Evolutionary conservation across 495 filamentous ascomycete genomes (phyloP), one percentile per base, ranked within the genome.

Genomic region (Hypoxylon lenormandii): DNA sequence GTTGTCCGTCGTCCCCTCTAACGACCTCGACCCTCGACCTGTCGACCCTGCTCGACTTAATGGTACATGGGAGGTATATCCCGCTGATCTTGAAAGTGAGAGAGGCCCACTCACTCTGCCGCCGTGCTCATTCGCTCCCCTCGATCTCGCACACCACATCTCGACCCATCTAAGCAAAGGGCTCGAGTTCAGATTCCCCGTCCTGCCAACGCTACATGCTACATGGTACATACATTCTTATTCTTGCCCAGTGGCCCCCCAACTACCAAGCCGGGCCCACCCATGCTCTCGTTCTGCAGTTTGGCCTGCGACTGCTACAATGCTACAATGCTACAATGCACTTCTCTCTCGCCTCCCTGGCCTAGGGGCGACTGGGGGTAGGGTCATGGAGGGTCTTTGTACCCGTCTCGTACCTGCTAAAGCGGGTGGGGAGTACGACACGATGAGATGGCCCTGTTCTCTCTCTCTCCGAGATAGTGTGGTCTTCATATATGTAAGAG

Each of bases 321-420:
- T 64, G 50, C 47, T 62, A 53, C 58, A n/a, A n/a, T n/a, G n/a
- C n/a, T n/a, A n/a, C n/a, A n/a, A 52, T 64, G 55, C 64, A 69
- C 43, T 65, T 68, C 63, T 72, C 69, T 68, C 63, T 72, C 69
- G 69, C 69, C 64, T 72, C 69, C 69, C 60, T 63, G 48, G 64
- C 64, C 69, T 54, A 63, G 68, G 68, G 30, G 30, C 30, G 30
- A 33, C 30, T 33, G 30, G 30, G 30, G 56, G 60, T 60, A 23
- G 16, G 59, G 36, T 43, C 48, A 70, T 63, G 66, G 60, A 53
- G 69, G 69, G 48, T 55, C 48, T 60, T 54, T 69, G 69, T 72
- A 72, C 64, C 64, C 64, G 3, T 53, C 64, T 43, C 51, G 69
- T 72, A 72, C 69, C 51, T 54, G 30, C 58, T 53, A 50, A 58